A percentile compares a stretch with the other conserved stretches of the same genome.
These are phyloP conservation scores for Pseudevernia furfuracea DNA, from an alignment of 495 filamentous ascomycete species.

Conservation along the genomic window DNA sequence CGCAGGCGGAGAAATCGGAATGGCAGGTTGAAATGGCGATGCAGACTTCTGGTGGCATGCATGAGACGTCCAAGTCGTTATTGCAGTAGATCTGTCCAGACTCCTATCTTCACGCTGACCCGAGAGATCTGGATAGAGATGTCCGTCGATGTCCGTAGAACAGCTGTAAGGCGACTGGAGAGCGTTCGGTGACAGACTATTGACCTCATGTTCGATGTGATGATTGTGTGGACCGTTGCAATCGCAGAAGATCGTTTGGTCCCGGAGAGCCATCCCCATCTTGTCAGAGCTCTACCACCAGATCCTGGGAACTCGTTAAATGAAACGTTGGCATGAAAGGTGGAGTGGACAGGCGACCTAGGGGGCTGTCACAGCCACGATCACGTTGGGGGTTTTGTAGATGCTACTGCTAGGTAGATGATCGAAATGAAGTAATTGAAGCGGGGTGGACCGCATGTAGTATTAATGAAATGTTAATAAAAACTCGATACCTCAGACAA, in stretches of 20 bases:
- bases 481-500: neutral
- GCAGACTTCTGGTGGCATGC: neutral
- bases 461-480: too few species aligned
- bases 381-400: neutral
- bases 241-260: slow-evolving; percentile 1
- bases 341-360: neutral
- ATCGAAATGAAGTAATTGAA: slow-evolving; percentile 1
- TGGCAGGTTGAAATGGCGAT: neutral
- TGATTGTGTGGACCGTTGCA: neutral
- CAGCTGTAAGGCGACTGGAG: neutral
- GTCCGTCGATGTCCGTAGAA: neutral
- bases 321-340: neutral
- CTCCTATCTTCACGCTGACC: neutral
- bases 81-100: neutral
- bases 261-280: neutral
- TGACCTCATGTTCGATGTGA: neutral
- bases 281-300: neutral
- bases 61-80: neutral
- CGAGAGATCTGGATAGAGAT: neutral
- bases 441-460: slow-evolving; percentile 5
- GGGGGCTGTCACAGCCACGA: neutral
- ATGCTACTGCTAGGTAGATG: neutral
- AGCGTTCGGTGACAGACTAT: neutral
- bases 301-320: neutral
- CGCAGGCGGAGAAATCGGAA: neutral